Evolutionary conservation across 2,329 filamentous ascomycete genomes (phyloP).

Genomic region (Alternaria hordeiaustralica): DNA sequence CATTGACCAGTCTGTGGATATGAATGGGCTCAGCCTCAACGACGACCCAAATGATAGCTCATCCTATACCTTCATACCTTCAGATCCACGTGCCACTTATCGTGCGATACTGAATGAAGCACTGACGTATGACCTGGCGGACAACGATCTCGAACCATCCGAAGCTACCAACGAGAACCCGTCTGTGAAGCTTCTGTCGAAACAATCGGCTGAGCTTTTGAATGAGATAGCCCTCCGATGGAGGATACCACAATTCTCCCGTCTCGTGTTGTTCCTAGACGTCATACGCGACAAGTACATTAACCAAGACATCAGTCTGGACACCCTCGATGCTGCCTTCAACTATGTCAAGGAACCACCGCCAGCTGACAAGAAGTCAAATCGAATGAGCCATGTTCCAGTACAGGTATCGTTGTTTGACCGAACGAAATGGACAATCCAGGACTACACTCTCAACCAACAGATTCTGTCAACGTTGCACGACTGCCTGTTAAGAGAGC

Average conservation of each 20-base stretch:
- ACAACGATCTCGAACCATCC: slow-evolving; percentile 59
- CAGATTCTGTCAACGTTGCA: slow-evolving; percentile 76
- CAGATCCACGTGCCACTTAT: slow-evolving; percentile 82
- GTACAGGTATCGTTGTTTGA: slow-evolving; percentile 52
- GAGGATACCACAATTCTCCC: slow-evolving; percentile 84
- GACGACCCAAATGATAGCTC: slow-evolving; percentile 62
- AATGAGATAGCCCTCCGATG: slow-evolving; percentile 86
- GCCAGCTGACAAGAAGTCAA: slow-evolving; percentile 66
- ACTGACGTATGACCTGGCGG: slow-evolving; percentile 66
- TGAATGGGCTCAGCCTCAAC: slow-evolving; percentile 69
- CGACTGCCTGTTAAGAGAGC: slow-evolving; percentile 81
- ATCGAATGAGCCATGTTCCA: slow-evolving; percentile 57
- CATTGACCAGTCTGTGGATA: slow-evolving; percentile 72
- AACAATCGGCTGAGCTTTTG: slow-evolving; percentile 80
- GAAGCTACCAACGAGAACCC: slow-evolving; percentile 57
- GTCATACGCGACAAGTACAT: slow-evolving; percentile 84
- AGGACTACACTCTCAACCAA: slow-evolving; percentile 67
- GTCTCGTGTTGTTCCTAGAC: slow-evolving; percentile 82
- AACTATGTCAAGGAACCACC: slow-evolving; percentile 78
- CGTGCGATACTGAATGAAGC: slow-evolving; percentile 81
- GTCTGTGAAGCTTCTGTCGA: slow-evolving; percentile 67
- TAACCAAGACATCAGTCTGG: slow-evolving; percentile 79
- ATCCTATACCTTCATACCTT: slow-evolving; percentile 87
- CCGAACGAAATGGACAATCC: slow-evolving; percentile 58
- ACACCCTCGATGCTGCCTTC: slow-evolving; percentile 84